Evolutionary conservation across 2,329 filamentous ascomycete genomes (phyloP).

Genomic region (Colletotrichum costaricense): DNA sequence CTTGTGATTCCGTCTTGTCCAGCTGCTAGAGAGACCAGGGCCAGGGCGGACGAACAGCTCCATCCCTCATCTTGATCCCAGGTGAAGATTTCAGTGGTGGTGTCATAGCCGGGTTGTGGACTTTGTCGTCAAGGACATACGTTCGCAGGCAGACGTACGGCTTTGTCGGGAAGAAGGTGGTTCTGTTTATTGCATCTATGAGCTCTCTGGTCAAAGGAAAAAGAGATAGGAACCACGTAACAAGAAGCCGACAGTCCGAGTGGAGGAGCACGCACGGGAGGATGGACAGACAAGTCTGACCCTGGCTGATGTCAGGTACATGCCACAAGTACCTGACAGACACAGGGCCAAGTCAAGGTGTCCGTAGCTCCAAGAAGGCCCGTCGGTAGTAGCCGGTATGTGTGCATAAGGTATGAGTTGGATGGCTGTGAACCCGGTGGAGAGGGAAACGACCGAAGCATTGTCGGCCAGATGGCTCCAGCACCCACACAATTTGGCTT

Average conservation of each 20-base stretch:
- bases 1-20: slow-evolving; percentile 20
- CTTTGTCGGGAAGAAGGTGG: slow-evolving; percentile 2
- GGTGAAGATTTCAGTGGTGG: not conserved
- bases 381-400: slow-evolving; percentile 28
- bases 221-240: slow-evolving; percentile 11
- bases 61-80: slow-evolving; percentile 23
- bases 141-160: slow-evolving; percentile 9
- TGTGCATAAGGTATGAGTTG: not conserved
- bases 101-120: not conserved
- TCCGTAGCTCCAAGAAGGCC: slow-evolving; percentile 16
- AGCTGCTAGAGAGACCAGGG: slow-evolving; percentile 8
- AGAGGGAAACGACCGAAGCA: slow-evolving; percentile 2
- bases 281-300: not conserved
- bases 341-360: slow-evolving; percentile 15
- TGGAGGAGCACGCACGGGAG: slow-evolving; percentile 9
- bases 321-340: slow-evolving; percentile 2
- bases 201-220: slow-evolving; percentile 10
- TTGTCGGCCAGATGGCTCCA: slow-evolving; percentile 22
- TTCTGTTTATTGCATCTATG: slow-evolving; percentile 9
- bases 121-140: not conserved
- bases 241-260: not conserved
- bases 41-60: slow-evolving; percentile 16
- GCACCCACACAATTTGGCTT: not conserved
- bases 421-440: slow-evolving; percentile 8
- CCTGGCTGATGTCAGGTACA: slow-evolving; percentile 25